Percentiles rank a stretch among this genome's conserved stretches.
These are phyloP conservation scores for Boletus rex-veris DNA, from an alignment of 768 basidiomycete genomes.

Conservation along the genomic window DNA sequence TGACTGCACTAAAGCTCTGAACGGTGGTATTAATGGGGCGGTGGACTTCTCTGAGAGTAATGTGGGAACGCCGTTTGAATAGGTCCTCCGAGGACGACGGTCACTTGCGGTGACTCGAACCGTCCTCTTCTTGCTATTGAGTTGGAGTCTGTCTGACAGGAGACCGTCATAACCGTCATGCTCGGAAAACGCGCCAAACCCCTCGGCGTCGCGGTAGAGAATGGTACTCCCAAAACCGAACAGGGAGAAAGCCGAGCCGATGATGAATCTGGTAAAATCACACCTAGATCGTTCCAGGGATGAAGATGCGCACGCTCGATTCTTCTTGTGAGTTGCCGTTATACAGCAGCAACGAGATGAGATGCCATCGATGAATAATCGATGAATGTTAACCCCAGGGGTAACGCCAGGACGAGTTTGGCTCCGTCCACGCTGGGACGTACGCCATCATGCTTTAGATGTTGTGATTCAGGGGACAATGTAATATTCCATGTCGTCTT, in stretches of 20 bases:
- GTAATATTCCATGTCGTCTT: not conserved
- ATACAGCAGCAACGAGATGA: not conserved
- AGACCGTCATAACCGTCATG: not conserved
- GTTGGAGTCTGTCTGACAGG: not conserved
- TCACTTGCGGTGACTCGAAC: not conserved
- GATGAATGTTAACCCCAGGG: not conserved
- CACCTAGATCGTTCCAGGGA: conserved; percentile 5
- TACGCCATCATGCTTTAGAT: not conserved
- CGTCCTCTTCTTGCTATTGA: not conserved
- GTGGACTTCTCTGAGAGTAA: conserved; percentile 7
- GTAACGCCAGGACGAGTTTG: not conserved
- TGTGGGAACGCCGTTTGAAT: conserved; percentile 3
- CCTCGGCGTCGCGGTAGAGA: not conserved
- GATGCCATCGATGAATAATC: too few species aligned
- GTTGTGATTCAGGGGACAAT: not conserved
- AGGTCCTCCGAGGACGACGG: conserved; percentile 17
- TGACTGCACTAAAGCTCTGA: not conserved
- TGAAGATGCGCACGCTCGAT: not conserved
- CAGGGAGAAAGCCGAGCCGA: conserved; percentile 1
- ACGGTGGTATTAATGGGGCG: not conserved
- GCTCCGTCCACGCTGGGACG: not conserved
- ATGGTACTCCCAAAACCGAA: conserved; percentile 4
- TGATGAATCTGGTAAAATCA: conserved; percentile 9
- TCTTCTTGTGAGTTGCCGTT: conserved; percentile 1
- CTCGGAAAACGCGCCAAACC: not conserved